These are phyloP conservation scores for Hypoxylon sp. DNA, from an alignment of 2,329 filamentous ascomycete species.

Conservation along the genomic window DNA sequence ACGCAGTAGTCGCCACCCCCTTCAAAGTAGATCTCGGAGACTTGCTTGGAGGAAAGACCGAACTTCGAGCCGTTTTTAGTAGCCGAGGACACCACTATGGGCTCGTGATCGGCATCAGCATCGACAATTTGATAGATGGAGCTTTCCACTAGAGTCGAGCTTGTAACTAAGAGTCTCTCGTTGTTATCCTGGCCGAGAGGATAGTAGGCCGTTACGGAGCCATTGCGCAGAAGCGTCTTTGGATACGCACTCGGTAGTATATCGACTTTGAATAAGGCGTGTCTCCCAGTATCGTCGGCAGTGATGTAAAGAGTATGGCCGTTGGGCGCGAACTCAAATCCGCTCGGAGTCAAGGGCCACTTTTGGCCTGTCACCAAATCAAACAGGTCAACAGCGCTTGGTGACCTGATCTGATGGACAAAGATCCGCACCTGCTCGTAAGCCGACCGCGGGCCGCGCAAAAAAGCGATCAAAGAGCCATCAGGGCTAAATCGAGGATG, in stretches of 20 bases:
- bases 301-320: conserved; percentile 52
- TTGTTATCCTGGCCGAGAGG: conserved; percentile 45
- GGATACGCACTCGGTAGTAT: conserved; percentile 49
- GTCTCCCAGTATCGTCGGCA: conserved; percentile 52
- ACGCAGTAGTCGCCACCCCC: conserved; percentile 52
- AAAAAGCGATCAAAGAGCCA: conserved; percentile 52
- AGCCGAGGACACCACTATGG: conserved; percentile 48
- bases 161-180: conserved; percentile 53
- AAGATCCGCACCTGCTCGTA: conserved; percentile 43
- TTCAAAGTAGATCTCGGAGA: conserved; percentile 57
- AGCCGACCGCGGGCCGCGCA: conserved; percentile 28
- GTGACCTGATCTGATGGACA: conserved; percentile 48
- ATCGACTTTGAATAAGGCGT: conserved; percentile 51
- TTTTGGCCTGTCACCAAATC: conserved; percentile 44
- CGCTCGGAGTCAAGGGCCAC: conserved; percentile 48
- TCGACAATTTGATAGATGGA: conserved; percentile 55
- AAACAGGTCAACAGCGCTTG: conserved; percentile 48
- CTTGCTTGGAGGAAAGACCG: conserved; percentile 53
- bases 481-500: conserved; percentile 55
- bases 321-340: conserved; percentile 53
- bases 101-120: conserved; percentile 33
- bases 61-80: conserved; percentile 51
- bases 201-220: conserved; percentile 48
- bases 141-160: conserved; percentile 54
- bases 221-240: conserved; percentile 42